Percentiles rank a stretch among this genome's conserved stretches.
These are phyloP conservation scores for Brasilioporus rufonigricans DNA, from an alignment of 768 basidiomycete species.

Conservation along the genomic window DNA sequence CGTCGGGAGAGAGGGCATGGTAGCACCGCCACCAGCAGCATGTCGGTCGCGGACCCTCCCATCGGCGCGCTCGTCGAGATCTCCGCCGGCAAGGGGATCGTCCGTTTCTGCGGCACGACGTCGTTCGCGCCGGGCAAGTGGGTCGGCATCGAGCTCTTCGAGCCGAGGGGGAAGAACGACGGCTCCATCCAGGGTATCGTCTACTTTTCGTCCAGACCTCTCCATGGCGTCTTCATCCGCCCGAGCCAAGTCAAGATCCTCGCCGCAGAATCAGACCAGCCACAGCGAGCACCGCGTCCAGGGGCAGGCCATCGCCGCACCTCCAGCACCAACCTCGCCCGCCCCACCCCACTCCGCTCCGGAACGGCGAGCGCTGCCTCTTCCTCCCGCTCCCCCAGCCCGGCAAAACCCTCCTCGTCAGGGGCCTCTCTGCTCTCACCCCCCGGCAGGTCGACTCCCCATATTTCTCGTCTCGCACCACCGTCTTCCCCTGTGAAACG, in stretches of 20 bases:
- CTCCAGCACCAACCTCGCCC: slow-evolving; percentile 47
- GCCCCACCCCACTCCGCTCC: slow-evolving; percentile 40
- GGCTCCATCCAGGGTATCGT: slow-evolving; percentile 74
- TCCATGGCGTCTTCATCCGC: slow-evolving; percentile 86
- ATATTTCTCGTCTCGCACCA: slow-evolving; percentile 30
- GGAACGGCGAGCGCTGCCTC: slow-evolving; percentile 30
- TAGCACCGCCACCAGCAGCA: slow-evolving; percentile 15
- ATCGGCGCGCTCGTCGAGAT: slow-evolving; percentile 80
- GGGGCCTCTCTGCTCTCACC: slow-evolving; percentile 30
- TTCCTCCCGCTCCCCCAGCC: slow-evolving; percentile 67
- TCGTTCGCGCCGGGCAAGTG: slow-evolving; percentile 88
- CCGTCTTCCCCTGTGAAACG: slow-evolving; percentile 60
- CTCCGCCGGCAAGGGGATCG: slow-evolving; percentile 75
- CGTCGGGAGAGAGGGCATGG: too few relatives aligned
- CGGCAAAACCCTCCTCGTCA: slow-evolving; percentile 42
- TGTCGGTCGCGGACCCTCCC: slow-evolving; percentile 42
- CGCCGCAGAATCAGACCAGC: slow-evolving; percentile 34
- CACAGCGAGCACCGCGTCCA: slow-evolving; percentile 33
- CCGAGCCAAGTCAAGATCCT: slow-evolving; percentile 77
- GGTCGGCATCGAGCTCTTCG: slow-evolving; percentile 89
- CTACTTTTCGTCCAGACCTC: slow-evolving; percentile 80
- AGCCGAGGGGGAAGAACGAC: slow-evolving; percentile 92
- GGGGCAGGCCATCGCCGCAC: slow-evolving; percentile 58
- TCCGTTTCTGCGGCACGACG: slow-evolving; percentile 84
- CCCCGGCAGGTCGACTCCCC: slow-evolving; percentile 27